Base-by-base conservation (phyloP, 768 basidiomycete genomes). In the Pholiota conissans region DNA sequence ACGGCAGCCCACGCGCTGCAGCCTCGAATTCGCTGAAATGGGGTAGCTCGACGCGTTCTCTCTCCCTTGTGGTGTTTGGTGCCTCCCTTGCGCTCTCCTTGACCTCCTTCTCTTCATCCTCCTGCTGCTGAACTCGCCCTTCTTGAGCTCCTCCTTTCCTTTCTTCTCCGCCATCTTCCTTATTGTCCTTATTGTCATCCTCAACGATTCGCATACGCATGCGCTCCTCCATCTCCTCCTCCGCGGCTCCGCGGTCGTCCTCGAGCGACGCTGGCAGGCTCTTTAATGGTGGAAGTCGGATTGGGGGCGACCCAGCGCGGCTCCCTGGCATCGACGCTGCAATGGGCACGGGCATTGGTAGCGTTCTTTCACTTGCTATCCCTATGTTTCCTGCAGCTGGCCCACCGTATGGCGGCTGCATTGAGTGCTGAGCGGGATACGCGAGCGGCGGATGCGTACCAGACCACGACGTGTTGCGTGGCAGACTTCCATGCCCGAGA, bases 281-380 rank as follows among this genome's bases (percentile, higher is more conserved):
- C 63, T 87, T 86, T 52, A 91, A 71, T 45, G 90, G 90, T 28
- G 90, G 81, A 3, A 92, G 71, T 52, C 76, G 84, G 58, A 91
- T 91, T 1, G 89, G 90, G 26, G 90, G 90, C 7, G 83, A 85
- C 22, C 75, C 75, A n/a, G 86, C 77, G 37, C 90, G 75, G 39
- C 86, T 89, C 2, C 74, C 76, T 7, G 90, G 89, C 69, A 77
- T 72, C 5, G 78, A 78, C 50, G 66, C 63, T 14, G 46, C 35
- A 16, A 35, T 48, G 48, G 30, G 42, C 29, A 50, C 52, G 9
- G 55, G 55, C 11, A 61, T 55, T 1, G 22, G 48, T 34, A 26
- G 57, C 28, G 56, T 49, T 35, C n/a, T 51, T 27, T 35, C 32
- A 29, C 39, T 32, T 52, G 18, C 47, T 27, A 46, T 47, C 32